Conservation (phyloP, 768 basidiomycete species). For the Termitomyces sp. region DNA sequence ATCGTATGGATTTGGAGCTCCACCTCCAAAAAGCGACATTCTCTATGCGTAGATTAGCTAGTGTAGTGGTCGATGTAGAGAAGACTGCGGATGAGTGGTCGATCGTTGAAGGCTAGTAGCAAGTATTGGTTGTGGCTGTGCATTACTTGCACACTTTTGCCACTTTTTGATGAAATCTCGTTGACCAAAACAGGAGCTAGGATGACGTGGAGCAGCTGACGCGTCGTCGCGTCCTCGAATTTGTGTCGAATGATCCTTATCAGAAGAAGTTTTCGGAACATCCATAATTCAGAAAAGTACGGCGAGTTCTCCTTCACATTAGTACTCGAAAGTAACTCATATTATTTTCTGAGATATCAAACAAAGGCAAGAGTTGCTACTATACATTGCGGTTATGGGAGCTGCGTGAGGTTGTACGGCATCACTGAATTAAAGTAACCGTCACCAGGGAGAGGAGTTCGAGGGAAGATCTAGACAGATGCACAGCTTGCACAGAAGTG, state of each 20-base stretch:
- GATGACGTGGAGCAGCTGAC: not conserved
- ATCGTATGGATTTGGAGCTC: conserved; percentile 76
- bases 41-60: not conserved
- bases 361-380: too few species aligned
- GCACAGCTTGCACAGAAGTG: too few species aligned
- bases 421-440: too few species aligned
- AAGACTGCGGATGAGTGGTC: conserved; percentile 1
- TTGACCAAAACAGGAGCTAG: too few species aligned
- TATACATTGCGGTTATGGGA: too few species aligned
- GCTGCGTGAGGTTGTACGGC: too few species aligned
- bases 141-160: not conserved
- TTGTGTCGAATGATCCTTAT: too few species aligned
- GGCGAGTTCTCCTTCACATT: too few species aligned
- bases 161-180: not conserved
- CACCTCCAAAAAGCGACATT: conserved; percentile 66
- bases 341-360: too few species aligned
- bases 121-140: conserved; percentile 26
- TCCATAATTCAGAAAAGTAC: not conserved
- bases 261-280: not conserved
- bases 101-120: not conserved
- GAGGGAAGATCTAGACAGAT: too few species aligned
- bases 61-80: not conserved
- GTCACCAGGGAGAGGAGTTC: too few species aligned
- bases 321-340: too few species aligned
- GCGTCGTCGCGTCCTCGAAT: not conserved